phyloP scores from a whole-genome alignment of 768 basidiomycete species.

The Chiua virens region DNA sequence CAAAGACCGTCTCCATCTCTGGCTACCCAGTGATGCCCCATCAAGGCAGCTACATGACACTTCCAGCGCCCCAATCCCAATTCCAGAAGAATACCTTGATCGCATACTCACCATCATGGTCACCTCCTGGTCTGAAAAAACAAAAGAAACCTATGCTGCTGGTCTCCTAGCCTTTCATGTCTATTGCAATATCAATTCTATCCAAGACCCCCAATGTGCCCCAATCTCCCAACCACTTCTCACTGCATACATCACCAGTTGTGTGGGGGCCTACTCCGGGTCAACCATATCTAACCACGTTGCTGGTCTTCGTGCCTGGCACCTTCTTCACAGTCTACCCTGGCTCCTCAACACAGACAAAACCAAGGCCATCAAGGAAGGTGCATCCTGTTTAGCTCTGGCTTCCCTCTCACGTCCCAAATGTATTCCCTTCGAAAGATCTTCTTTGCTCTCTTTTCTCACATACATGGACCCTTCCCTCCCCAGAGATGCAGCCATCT shows the following conservation, averaged over 20 bases:
- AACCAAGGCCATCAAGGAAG: conserved; percentile 28
- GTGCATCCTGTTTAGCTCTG: not conserved
- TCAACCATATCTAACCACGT: conserved; percentile 20
- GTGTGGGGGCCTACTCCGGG: conserved; percentile 34
- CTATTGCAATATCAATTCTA: conserved; percentile 26
- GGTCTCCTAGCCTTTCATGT: conserved; percentile 41
- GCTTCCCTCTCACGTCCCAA: conserved; percentile 27
- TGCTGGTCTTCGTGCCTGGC: conserved; percentile 43
- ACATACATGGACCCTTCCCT: not conserved
- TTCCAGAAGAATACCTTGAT: not conserved
- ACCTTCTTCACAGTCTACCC: conserved; percentile 38
- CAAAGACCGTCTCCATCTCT: not conserved
- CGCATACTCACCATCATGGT: not conserved
- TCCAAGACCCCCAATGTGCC: conserved; percentile 2
- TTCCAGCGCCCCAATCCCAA: not conserved
- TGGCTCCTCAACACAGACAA: conserved; percentile 33
- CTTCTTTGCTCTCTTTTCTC: not conserved
- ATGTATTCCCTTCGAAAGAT: conserved; percentile 30
- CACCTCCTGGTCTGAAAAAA: not conserved
- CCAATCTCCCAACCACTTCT: conserved; percentile 7
- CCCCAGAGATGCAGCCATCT: not conserved
- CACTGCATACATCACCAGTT: conserved; percentile 7
- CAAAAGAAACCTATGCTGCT: conserved; percentile 33
- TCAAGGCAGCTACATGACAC: too few relatives aligned
- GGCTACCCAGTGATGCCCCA: not conserved